These are phyloP conservation scores for Ceratocystis cacaofunesta DNA, from an alignment of 2,329 filamentous ascomycete genomes.

Conservation along the genomic window DNA sequence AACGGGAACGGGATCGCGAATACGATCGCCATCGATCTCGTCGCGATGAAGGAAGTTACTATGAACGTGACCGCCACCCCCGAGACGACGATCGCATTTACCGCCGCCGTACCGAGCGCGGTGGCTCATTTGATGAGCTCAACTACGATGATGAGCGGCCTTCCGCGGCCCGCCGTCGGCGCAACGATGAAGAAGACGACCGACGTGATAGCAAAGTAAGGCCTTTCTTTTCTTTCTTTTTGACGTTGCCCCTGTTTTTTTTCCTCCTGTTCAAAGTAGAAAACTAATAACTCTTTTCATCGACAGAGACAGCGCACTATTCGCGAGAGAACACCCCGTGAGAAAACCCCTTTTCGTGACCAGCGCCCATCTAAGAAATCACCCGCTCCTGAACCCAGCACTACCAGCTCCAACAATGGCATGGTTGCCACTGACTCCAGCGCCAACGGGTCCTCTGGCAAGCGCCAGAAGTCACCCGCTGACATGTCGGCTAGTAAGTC, in stretches of 20 bases:
- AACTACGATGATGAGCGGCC: constrained; percentile 72
- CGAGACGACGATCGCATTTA: constrained; percentile 80
- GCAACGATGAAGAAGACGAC: constrained; percentile 64
- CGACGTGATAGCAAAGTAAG: constrained; percentile 52
- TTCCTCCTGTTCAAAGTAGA: neutral
- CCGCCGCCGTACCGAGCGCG: constrained; percentile 61
- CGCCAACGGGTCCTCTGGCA: constrained; percentile 15
- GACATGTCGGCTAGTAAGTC: neutral
- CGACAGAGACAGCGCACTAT: constrained; percentile 32
- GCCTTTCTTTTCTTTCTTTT: constrained; percentile 18
- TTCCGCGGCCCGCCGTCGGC: constrained; percentile 47
- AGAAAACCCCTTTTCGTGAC: constrained; percentile 46
- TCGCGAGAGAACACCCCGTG: constrained; percentile 29
- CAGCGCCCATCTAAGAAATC: constrained; percentile 30
- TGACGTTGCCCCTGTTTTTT: neutral
- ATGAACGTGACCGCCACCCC: constrained; percentile 75
- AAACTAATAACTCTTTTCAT: neutral
- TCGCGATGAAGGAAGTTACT: constrained; percentile 47
- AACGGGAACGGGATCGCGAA: constrained; percentile 25
- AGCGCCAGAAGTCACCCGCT: constrained; percentile 13
- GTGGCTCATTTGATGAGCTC: constrained; percentile 69
- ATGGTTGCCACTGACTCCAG: constrained; percentile 30
- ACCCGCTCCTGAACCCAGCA: neutral
- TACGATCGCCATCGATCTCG: constrained; percentile 36
- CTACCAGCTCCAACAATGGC: constrained; percentile 27